phyloP scores from a whole-genome alignment of 2,329 filamentous ascomycete genomes.

The Lecanoromycetidae sp. region DNA sequence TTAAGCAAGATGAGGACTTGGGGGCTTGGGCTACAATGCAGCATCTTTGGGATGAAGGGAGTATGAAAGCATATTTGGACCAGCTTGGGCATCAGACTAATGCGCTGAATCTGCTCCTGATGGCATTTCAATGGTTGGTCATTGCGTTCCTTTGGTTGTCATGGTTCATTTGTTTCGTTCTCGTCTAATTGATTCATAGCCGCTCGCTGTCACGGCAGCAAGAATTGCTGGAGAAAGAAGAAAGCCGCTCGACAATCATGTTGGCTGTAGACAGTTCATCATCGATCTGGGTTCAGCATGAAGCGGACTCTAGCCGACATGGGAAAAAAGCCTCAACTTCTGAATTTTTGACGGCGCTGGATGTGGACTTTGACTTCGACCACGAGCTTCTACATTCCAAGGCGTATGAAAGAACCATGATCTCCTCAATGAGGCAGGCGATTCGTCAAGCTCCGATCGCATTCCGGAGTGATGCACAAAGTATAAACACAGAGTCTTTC shows the following conservation, averaged over 20 bases:
- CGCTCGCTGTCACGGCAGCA: conserved; percentile 17
- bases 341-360: conserved; percentile 12
- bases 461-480: too few relatives aligned
- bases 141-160: background rate
- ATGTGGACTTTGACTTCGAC: conserved; percentile 18
- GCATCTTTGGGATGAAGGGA: conserved; percentile 16
- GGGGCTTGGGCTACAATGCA: conserved; percentile 15
- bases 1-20: conserved; percentile 11
- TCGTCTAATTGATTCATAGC: conserved; percentile 1
- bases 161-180: background rate
- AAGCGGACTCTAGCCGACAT: conserved; percentile 16
- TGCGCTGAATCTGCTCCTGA: conserved; percentile 20
- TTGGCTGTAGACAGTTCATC: conserved; percentile 18
- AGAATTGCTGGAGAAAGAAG: conserved; percentile 12
- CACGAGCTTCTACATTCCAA: conserved; percentile 16
- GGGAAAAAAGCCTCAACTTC: conserved; percentile 7
- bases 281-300: conserved; percentile 18
- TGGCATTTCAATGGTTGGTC: conserved; percentile 18
- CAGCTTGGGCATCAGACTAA: conserved; percentile 17
- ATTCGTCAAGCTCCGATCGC: too few relatives aligned
- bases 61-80: conserved; percentile 14
- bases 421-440: background rate
- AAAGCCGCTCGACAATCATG: conserved; percentile 17
- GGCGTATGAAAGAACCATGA: conserved; percentile 16
- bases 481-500: too few relatives aligned